phyloP scores from a whole-genome alignment of 805 yeast species.

The Pichia kluyveri region DNA sequence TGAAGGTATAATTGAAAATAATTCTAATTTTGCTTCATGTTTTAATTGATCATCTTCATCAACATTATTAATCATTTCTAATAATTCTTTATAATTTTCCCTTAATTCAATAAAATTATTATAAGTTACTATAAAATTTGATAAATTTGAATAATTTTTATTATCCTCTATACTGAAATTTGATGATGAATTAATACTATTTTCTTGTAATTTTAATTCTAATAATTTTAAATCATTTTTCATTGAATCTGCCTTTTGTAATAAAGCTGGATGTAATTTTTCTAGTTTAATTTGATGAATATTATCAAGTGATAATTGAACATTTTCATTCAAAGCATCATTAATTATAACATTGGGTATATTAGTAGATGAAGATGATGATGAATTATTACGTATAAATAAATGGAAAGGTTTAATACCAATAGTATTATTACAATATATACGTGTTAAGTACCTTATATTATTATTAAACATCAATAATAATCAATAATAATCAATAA shows the following conservation, averaged over 20 bases:
- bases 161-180: constrained; percentile 39
- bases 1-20: constrained; percentile 34
- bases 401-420: no score
- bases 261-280: constrained; percentile 38
- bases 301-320: neutral
- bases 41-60: constrained; percentile 38
- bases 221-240: constrained; percentile 32
- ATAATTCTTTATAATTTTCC: constrained; percentile 26
- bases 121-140: constrained; percentile 34
- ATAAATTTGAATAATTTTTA: constrained; percentile 37
- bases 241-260: constrained; percentile 37
- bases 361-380: no score
- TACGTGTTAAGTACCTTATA: no score
- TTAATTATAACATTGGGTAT: neutral
- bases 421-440: no score
- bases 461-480: no score
- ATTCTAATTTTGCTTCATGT: constrained; percentile 56
- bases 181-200: constrained; percentile 15
- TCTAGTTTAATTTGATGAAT: neutral
- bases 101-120: constrained; percentile 28
- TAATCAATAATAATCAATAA: no score
- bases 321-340: neutral
- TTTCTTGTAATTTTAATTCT: constrained; percentile 34
- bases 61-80: constrained; percentile 21
- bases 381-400: no score